Percentiles rank a stretch among this genome's conserved stretches.
Evolutionary conservation across 2,329 filamentous ascomycete species (phyloP).

Genomic region (Lachnellula hyalina): DNA sequence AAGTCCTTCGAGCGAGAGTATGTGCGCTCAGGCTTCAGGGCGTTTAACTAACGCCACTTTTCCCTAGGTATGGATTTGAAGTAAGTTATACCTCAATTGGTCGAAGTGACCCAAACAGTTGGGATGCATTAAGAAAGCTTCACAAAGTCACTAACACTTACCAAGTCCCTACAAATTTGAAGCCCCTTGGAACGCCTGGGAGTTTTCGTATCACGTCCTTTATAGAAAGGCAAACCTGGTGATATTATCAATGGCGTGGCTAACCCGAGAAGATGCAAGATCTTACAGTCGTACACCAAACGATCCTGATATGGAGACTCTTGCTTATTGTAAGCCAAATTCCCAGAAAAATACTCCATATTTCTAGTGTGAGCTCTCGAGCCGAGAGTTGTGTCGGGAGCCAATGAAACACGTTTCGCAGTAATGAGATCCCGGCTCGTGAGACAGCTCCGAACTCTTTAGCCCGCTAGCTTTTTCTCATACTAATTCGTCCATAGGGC

Average conservation of each 20-base stretch:
- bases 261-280: constrained; percentile 51
- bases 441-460: no score
- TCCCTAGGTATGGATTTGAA: constrained; percentile 53
- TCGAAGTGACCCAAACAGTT: background rate
- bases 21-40: background rate
- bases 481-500: constrained; percentile 30
- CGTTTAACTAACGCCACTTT: background rate
- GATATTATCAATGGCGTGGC: constrained; percentile 73
- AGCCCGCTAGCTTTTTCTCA: no score
- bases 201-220: constrained; percentile 49
- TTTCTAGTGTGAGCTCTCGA: no score
- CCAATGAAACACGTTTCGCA: no score
- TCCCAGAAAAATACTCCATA: no score
- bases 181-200: constrained; percentile 43
- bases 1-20: constrained; percentile 9
- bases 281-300: constrained; percentile 42
- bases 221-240: constrained; percentile 54
- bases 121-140: constrained; percentile 9
- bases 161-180: constrained; percentile 47
- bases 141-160: constrained; percentile 13
- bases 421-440: no score
- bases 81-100: constrained; percentile 32
- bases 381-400: no score
- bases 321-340: constrained; percentile 56
- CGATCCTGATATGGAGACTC: constrained; percentile 65